These are phyloP conservation scores for Cokeromyces recurvatus DNA, from an alignment of 371 early-diverging fungal species.

Conservation along the genomic window DNA sequence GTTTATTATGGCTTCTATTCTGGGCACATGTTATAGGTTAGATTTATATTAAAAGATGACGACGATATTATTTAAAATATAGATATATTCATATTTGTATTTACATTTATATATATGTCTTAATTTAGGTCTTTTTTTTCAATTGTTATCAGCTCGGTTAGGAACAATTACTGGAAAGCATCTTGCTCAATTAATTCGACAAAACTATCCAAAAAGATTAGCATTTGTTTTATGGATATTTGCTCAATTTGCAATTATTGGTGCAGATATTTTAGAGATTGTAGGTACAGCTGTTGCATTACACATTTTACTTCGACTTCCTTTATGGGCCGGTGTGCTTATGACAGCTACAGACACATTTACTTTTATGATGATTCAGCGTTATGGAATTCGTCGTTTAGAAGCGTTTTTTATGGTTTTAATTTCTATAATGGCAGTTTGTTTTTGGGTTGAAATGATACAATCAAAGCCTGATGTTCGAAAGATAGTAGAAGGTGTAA, in stretches of 20 bases:
- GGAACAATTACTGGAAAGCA: conserved; percentile 69
- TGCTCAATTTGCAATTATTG: conserved; percentile 72
- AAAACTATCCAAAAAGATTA: conserved; percentile 45
- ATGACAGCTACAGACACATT: conserved; percentile 67
- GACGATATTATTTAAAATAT: background rate
- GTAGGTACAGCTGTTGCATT: conserved; percentile 79
- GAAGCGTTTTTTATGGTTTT: conserved; percentile 64
- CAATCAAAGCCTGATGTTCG: conserved; percentile 48
- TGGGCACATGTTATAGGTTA: conserved; percentile 60
- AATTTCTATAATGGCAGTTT: conserved; percentile 59
- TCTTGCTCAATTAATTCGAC: conserved; percentile 54
- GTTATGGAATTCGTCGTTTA: conserved; percentile 56
- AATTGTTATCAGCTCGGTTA: conserved; percentile 56
- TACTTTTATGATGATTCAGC: conserved; percentile 59
- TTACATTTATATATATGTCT: background rate
- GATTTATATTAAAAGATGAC: background rate
- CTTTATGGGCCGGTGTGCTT: conserved; percentile 63
- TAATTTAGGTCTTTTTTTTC: conserved; percentile 51
- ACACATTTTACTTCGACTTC: conserved; percentile 57
- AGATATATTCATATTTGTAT: no score
- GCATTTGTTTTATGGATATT: conserved; percentile 52
- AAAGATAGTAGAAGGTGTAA: conserved; percentile 53
- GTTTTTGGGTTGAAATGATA: conserved; percentile 67
- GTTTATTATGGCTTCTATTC: conserved; percentile 62
- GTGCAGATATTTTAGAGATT: conserved; percentile 69